Evolutionary conservation across 805 yeast genomes (phyloP), one percentile per base, ranked within the genome.

Genomic region (Teunomyces cretensis): DNA sequence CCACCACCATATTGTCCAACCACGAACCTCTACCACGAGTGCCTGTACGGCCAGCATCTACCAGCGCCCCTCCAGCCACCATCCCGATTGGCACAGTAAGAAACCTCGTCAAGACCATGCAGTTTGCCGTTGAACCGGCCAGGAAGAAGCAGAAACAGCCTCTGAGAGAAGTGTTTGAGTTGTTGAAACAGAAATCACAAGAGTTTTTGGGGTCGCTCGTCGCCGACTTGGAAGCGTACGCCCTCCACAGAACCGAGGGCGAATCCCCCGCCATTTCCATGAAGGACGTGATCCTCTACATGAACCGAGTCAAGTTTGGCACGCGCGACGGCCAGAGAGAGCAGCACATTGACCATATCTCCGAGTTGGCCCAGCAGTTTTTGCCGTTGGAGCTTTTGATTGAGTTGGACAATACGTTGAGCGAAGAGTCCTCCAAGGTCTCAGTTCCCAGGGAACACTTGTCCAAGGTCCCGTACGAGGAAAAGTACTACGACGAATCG

Each of bases 371-470:
- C 0, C 64, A 60, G 17, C 53, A 52, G 8, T 58, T 62, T 26
- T 53, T 71, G 27, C 76, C 76, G 0, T 56, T 70, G 14, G 76
- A 71, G 43, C 42, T 51, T 30, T 53, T 71, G 30, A 54, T 68
- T 33, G 54, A 64, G 0, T 53, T 71, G 27, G 67, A 69, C 44
- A 64, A 63, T 40, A 62, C 58, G 36, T 52, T 68, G 45, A 15
- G 17, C 14, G 40, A 37, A 33, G 36, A 9, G 19, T 17, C 26
- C 6, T 19, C 22, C 22, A 19, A 6, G 22, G 22, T 6, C n/a
- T n/a, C 6, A 19, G 22, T 19, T 19, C 22, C 22, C 3, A 19
- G 6, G 6, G 22, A 19, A 19, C 6, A 33, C 16, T 16, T 13
- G 11, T 9, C 36, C 13, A n/a, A 30, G 22, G 16, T 15, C 15